Evolutionary conservation across 345 rosid species (phyloP), one percentile per base, ranked within the genome.

Genomic region (Physaria fendleri): DNA sequence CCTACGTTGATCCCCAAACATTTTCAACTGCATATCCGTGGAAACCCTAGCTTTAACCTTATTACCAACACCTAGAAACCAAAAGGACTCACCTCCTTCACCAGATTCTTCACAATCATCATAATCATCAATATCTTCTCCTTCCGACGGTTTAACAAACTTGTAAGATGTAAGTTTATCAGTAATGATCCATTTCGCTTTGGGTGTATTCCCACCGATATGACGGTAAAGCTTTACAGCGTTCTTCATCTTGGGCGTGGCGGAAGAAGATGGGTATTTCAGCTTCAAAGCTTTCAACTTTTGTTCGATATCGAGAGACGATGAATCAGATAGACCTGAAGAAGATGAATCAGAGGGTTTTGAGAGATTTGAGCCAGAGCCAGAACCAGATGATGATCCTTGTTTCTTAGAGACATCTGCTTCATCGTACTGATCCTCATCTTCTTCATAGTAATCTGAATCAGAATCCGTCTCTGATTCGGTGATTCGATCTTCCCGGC

Each of bases 191-290:
- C 98, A 88, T 71, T 84, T 92, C 44, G 98, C 93, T 56, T 71
- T 75, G 1, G 96, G 95, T 13, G 95, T 81, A 76, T 76, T 81
- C 20, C 96, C 98, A 9, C 93, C 93, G 24, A 88, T 64, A 27
- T 92, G 88, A 24, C 84, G 89, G 64, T 86, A 84, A 17, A 88
- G 93, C 82, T 86, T 88, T 4, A 88, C 96, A 5, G 82, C 77
- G 62, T 81, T 76, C 56, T 48, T 78, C 40, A 68, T 45, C 64
- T 64, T 76, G 22, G 75, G 76, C 17, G 32, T 62, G 32, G 4
- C 67, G 0, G 49, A 18, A 44, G 63, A 43, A 15, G 77, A 40
- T 5, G 76, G 63, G 35, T 85, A 82, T 64, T 85, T 82, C 30
- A 85, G 43, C 58, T 76, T 81, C 8, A 92, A 73, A n/a, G 88